phyloP scores from a whole-genome alignment of 2,329 filamentous ascomycete species.

The Neofusicoccum umdonicola region DNA sequence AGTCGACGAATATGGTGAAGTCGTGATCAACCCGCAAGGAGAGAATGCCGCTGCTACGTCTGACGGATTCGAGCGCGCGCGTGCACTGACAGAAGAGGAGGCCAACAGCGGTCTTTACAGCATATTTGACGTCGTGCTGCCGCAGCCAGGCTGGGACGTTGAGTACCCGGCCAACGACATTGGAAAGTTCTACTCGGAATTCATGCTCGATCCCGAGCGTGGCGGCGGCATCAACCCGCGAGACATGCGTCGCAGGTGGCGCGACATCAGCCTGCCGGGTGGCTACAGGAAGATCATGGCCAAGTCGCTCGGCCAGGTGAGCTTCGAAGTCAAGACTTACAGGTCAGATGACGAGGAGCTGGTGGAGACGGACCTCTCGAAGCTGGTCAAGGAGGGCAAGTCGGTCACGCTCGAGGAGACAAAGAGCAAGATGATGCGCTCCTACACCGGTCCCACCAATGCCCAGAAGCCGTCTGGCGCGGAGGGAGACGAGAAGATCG shows the following conservation, averaged over 20 bases:
- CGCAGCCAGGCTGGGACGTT: constrained; percentile 88
- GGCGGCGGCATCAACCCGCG: constrained; percentile 79
- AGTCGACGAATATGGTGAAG: constrained; percentile 62
- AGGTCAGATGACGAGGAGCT: constrained; percentile 66
- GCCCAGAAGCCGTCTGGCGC: constrained; percentile 1
- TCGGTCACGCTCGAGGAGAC: constrained; percentile 23
- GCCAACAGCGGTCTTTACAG: constrained; percentile 71
- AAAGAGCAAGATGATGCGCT: constrained; percentile 5
- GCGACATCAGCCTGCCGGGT: constrained; percentile 84
- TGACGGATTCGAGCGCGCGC: constrained; percentile 65
- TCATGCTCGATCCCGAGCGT: constrained; percentile 72
- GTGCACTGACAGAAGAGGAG: constrained; percentile 73
- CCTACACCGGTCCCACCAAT: not conserved
- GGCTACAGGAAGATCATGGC: constrained; percentile 84
- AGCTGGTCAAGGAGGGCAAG: constrained; percentile 50
- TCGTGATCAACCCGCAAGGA: constrained; percentile 60
- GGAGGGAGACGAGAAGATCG: constrained; percentile 52
- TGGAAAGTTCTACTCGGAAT: constrained; percentile 77
- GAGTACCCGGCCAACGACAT: constrained; percentile 81
- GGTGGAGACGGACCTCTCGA: constrained; percentile 81
- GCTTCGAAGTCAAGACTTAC: constrained; percentile 60
- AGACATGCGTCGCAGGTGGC: constrained; percentile 81
- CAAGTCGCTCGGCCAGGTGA: constrained; percentile 61
- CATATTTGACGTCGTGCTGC: constrained; percentile 86
- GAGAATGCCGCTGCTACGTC: constrained; percentile 57